These are phyloP conservation scores for Phytopythium vexans DNA, from an alignment of 352 stramenopile genomes.

Conservation along the genomic window DNA sequence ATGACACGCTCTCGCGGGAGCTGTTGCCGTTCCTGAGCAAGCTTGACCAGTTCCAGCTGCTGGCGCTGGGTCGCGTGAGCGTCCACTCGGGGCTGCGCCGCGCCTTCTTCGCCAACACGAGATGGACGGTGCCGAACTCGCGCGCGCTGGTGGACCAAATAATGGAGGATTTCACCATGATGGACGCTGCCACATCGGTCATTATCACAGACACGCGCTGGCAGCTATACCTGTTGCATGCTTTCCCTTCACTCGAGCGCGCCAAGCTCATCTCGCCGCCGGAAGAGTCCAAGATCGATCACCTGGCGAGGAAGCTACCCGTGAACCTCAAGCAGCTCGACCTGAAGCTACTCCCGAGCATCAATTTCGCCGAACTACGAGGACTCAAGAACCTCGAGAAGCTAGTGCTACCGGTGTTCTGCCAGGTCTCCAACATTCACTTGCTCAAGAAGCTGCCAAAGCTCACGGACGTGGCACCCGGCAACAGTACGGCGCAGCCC, in stretches of 20 bases:
- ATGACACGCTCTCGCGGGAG: not conserved
- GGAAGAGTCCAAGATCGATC: not conserved
- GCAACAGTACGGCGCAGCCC: too few relatives aligned
- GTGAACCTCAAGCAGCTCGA: not conserved
- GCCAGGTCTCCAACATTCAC: too few relatives aligned
- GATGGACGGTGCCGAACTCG: not conserved
- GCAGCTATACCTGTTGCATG: not conserved
- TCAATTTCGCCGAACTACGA: too few relatives aligned
- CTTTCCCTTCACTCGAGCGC: not conserved
- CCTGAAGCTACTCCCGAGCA: too few relatives aligned
- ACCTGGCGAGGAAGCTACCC: not conserved
- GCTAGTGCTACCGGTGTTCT: too few relatives aligned
- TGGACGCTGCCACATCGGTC: not conserved
- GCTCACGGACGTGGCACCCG: too few relatives aligned
- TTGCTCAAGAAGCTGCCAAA: too few relatives aligned
- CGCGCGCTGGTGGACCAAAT: not conserved
- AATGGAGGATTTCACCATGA: slow-evolving; percentile 3
- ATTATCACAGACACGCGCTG: not conserved
- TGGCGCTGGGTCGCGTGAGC: not conserved
- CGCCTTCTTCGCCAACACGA: slow-evolving; percentile 1
- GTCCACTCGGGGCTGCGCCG: not conserved
- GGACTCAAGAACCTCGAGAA: too few relatives aligned
- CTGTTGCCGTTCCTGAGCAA: not conserved
- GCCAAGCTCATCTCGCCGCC: not conserved
- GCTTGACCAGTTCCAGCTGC: not conserved